A percentile compares a stretch with the other conserved stretches of the same genome.
Evolutionary conservation across 1,284 basidiomycete genomes (phyloP).

Genomic region (Boletus semigastroideus): DNA sequence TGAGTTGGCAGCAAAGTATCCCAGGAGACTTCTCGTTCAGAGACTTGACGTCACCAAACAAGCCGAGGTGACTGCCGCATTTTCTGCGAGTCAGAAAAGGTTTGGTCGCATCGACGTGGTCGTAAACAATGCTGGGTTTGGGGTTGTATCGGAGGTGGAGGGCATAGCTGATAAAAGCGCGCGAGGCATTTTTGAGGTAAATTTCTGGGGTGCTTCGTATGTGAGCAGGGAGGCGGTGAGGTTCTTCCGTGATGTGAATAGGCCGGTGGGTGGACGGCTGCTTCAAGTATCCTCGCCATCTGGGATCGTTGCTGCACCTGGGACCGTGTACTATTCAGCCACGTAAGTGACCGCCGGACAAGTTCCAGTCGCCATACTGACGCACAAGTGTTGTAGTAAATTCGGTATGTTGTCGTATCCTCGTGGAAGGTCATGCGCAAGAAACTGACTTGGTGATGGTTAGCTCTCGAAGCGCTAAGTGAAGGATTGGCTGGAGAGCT

Average conservation of each 20-base stretch:
- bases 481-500: slow-evolving; percentile 19
- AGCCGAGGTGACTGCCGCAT: too few species aligned
- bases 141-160: slow-evolving; percentile 13
- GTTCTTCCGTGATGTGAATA: slow-evolving; percentile 28
- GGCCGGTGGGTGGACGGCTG: slow-evolving; percentile 23
- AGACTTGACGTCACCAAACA: too few species aligned
- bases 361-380: not conserved
- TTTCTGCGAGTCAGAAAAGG: slow-evolving; percentile 26
- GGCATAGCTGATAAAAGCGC: slow-evolving; percentile 20
- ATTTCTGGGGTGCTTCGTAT: slow-evolving; percentile 36
- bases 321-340: slow-evolving; percentile 18
- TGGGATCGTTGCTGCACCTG: slow-evolving; percentile 7
- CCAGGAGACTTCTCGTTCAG: too few species aligned
- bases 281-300: slow-evolving; percentile 11
- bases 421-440: not conserved
- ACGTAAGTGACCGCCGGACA: slow-evolving; percentile 5
- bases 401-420: slow-evolving; percentile 12
- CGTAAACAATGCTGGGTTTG: slow-evolving; percentile 40
- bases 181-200: slow-evolving; percentile 33
- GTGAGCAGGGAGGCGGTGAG: slow-evolving; percentile 29
- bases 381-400: slow-evolving; percentile 12
- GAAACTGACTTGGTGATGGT: not conserved
- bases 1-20: too few species aligned
- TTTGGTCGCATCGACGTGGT: slow-evolving; percentile 46
- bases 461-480: slow-evolving; percentile 23